A percentile compares a stretch with the other conserved stretches of the same genome.
Conservation (phyloP, 176 grass and related monocot genomes). For the sorghum (Sorghum bicolor) region DNA sequence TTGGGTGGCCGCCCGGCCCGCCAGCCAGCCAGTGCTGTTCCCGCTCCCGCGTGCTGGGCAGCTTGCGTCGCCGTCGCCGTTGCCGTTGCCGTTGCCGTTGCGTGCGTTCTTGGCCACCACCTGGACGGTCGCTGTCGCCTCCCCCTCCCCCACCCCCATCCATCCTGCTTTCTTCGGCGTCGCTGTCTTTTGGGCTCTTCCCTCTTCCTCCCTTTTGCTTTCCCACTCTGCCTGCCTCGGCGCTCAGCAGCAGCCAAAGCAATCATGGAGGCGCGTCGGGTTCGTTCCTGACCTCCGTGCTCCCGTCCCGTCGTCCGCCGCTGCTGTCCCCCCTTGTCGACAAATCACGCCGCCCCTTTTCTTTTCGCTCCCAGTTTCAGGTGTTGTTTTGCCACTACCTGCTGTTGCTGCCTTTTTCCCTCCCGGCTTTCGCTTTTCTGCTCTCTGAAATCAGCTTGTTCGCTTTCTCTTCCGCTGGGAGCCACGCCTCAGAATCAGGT, state of each 20-base stretch:
- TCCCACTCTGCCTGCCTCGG: constrained; percentile 2
- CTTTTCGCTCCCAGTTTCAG: neutral
- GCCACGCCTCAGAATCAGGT: neutral
- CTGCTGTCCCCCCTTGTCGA: neutral
- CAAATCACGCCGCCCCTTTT: constrained; percentile 10
- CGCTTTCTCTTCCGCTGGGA: neutral
- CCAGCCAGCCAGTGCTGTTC: neutral
- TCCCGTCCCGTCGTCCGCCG: neutral
- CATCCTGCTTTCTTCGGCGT: neutral
- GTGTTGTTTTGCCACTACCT: constrained; percentile 24
- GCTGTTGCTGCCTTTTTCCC: neutral
- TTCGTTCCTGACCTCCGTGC: constrained; percentile 15
- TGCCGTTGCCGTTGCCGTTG: constrained; percentile 17
- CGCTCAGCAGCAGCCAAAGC: neutral
- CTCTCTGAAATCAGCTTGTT: neutral
- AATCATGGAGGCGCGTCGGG: constrained; percentile 10
- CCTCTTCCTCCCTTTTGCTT: neutral
- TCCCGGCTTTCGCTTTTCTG: neutral
- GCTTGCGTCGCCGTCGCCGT: neutral
- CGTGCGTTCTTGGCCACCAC: constrained; percentile 34
- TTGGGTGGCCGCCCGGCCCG: too few relatives aligned
- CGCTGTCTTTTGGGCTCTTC: neutral
- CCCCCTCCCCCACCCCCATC: neutral
- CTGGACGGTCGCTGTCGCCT: constrained; percentile 29
- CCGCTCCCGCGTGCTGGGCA: neutral